These are phyloP conservation scores for Pleurotus djamor DNA, from an alignment of 768 basidiomycete genomes.

Conservation along the genomic window DNA sequence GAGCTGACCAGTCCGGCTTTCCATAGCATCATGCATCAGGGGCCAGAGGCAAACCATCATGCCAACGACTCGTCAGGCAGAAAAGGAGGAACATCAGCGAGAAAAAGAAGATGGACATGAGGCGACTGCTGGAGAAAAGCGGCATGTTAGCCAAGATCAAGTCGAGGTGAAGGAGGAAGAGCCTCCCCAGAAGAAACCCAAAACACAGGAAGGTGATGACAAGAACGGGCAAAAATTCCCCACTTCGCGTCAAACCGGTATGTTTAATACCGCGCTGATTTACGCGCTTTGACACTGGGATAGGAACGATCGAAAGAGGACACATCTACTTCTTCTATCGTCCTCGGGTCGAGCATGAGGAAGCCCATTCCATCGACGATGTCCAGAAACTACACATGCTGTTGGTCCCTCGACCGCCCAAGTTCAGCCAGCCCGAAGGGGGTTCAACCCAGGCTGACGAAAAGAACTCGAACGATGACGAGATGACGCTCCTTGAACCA, in stretches of 20 bases:
- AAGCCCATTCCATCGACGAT: slow-evolving; percentile 55
- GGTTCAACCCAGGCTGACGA: slow-evolving; percentile 18
- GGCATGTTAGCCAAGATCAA: slow-evolving; percentile 8
- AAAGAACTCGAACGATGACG: slow-evolving; percentile 19
- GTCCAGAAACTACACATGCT: slow-evolving; percentile 59
- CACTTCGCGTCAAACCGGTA: slow-evolving; percentile 8
- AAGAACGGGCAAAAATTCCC: slow-evolving; percentile 5
- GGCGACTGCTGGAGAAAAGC: slow-evolving; percentile 12
- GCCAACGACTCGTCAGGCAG: slow-evolving; percentile 32
- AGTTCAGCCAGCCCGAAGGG: slow-evolving; percentile 26
- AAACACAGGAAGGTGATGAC: slow-evolving; percentile 16
- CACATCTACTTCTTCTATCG: slow-evolving; percentile 68
- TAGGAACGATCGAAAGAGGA: slow-evolving; percentile 56
- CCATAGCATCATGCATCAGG: background rate
- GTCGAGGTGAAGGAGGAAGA: slow-evolving; percentile 11
- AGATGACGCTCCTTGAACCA: slow-evolving; percentile 38
- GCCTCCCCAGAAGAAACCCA: slow-evolving; percentile 22
- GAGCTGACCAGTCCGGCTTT: too few species aligned
- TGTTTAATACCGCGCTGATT: background rate
- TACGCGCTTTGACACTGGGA: background rate
- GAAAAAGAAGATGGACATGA: slow-evolving; percentile 7
- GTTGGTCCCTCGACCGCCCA: slow-evolving; percentile 53
- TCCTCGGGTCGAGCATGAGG: slow-evolving; percentile 51
- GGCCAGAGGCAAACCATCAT: slow-evolving; percentile 14
- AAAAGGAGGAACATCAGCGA: slow-evolving; percentile 6